Conservation (phyloP, 1,284 basidiomycete genomes). For the Rhodotorula sp. region DNA sequence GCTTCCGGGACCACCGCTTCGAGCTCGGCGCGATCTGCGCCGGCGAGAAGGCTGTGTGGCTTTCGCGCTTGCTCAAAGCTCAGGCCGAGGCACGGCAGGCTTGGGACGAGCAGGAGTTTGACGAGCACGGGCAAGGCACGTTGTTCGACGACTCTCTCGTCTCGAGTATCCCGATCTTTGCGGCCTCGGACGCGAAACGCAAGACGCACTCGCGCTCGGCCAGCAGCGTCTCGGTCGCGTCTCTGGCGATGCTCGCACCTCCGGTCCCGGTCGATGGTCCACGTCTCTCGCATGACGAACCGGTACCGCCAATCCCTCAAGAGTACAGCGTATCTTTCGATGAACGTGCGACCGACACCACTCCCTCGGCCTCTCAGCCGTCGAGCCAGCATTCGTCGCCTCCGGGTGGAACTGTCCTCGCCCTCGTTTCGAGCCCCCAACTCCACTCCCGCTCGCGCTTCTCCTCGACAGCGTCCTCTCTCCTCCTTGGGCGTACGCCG, state of each 20-base stretch:
- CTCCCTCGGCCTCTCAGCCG: not conserved
- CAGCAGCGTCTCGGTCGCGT: constrained; percentile 31
- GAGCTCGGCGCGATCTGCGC: constrained; percentile 78
- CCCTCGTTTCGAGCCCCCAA: constrained; percentile 9
- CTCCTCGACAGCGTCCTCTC: constrained; percentile 48
- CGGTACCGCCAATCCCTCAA: constrained; percentile 15
- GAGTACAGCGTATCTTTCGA: not conserved
- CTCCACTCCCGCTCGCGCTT: constrained; percentile 29
- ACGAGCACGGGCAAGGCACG: constrained; percentile 23
- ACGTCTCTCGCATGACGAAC: constrained; percentile 7
- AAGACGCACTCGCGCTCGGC: constrained; percentile 31
- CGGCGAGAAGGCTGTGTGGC: constrained; percentile 77
- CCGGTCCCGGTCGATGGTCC: constrained; percentile 11
- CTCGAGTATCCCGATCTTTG: constrained; percentile 21
- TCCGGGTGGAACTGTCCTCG: constrained; percentile 28
- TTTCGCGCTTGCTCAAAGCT: constrained; percentile 47
- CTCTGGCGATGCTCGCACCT: not conserved
- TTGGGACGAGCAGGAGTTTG: constrained; percentile 26
- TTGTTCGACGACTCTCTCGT: constrained; percentile 36
- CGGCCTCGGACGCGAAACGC: constrained; percentile 8
- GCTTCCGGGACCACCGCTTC: constrained; percentile 64
- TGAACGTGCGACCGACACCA: not conserved
- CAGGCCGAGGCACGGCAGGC: constrained; percentile 12
- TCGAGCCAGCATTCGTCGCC: not conserved
- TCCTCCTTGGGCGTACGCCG: constrained; percentile 66